phyloP scores from a whole-genome alignment of 2,329 filamentous ascomycete genomes.

The Beauveria australis region DNA sequence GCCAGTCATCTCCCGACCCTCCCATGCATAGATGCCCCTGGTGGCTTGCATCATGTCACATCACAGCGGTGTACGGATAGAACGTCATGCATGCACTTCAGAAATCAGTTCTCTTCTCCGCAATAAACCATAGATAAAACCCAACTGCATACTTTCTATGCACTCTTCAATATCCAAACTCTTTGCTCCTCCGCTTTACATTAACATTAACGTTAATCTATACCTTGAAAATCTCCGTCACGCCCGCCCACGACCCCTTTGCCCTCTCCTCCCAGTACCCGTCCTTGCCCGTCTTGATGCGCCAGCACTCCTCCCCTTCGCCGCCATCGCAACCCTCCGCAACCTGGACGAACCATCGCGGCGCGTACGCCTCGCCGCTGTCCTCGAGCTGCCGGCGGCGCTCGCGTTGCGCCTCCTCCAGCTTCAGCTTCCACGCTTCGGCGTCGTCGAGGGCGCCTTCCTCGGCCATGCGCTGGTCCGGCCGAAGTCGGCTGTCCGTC shows the following conservation, averaged over 20 bases:
- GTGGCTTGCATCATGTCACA: background rate
- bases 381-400: constrained; percentile 70
- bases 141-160: background rate
- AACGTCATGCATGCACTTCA: background rate
- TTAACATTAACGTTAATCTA: background rate
- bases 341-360: constrained; percentile 77
- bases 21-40: background rate
- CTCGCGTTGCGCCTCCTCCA: constrained; percentile 79
- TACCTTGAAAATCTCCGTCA: constrained; percentile 42
- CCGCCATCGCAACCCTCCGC: constrained; percentile 43
- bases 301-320: constrained; percentile 60
- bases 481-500: constrained; percentile 76
- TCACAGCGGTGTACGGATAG: background rate
- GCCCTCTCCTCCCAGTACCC: constrained; percentile 88
- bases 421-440: constrained; percentile 69
- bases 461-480: constrained; percentile 82
- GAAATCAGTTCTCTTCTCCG: background rate
- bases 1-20: too few relatives aligned
- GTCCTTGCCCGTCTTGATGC: constrained; percentile 70
- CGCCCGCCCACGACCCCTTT: constrained; percentile 55
- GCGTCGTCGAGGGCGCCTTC: constrained; percentile 74
- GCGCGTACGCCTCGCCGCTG: constrained; percentile 60
- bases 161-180: background rate
- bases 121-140: background rate
- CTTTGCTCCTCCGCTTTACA: background rate